These are phyloP conservation scores for Saccharomyces pastorianus DNA, from an alignment of 1,139 yeast genomes.

Conservation along the genomic window DNA sequence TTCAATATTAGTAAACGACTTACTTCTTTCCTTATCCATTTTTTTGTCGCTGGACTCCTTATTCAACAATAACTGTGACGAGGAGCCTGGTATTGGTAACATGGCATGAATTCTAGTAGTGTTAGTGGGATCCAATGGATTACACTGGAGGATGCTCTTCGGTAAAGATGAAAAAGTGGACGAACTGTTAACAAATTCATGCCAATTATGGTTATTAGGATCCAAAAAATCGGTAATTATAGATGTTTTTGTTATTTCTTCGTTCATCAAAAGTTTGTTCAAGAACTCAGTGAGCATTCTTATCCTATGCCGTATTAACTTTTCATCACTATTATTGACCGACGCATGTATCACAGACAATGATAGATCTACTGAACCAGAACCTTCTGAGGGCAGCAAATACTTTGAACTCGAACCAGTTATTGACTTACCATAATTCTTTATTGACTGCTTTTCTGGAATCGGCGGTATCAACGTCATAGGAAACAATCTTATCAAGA, in stretches of 20 bases:
- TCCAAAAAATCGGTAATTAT: slow-evolving; percentile 73
- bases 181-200: slow-evolving; percentile 40
- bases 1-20: slow-evolving; percentile 31
- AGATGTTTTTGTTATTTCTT: slow-evolving; percentile 41
- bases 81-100: slow-evolving; percentile 43
- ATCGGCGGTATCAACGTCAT: slow-evolving; percentile 83
- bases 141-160: slow-evolving; percentile 45
- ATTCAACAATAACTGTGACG: neutral
- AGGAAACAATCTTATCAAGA: slow-evolving; percentile 68
- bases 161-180: slow-evolving; percentile 53
- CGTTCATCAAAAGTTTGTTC: slow-evolving; percentile 22
- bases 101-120: slow-evolving; percentile 51
- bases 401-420: slow-evolving; percentile 26
- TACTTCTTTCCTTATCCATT: slow-evolving; percentile 33
- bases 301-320: slow-evolving; percentile 31
- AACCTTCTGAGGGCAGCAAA: slow-evolving; percentile 25
- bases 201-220: slow-evolving; percentile 70
- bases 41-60: neutral
- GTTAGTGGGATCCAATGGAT: slow-evolving; percentile 44
- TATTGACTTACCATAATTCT: slow-evolving; percentile 28
- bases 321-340: slow-evolving; percentile 26
- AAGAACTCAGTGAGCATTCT: slow-evolving; percentile 28
- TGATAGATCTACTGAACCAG: slow-evolving; percentile 26
- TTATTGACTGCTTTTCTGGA: slow-evolving; percentile 69
- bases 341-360: slow-evolving; percentile 27